These are phyloP conservation scores for Podospora fimiseda DNA, from an alignment of 495 filamentous ascomycete species.

Conservation along the genomic window DNA sequence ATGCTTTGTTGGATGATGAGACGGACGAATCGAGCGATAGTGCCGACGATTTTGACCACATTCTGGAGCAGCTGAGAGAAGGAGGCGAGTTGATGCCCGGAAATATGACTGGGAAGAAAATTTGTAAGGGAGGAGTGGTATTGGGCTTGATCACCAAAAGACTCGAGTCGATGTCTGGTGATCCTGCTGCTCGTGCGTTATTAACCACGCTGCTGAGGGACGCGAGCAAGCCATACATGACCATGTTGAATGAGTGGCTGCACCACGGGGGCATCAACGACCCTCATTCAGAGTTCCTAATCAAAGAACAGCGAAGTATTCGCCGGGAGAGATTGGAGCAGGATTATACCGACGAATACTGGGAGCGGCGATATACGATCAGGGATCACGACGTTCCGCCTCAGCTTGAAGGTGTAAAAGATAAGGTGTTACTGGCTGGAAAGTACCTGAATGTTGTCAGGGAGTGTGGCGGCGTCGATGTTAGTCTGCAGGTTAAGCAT, in stretches of 20 bases:
- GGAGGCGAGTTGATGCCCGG: conserved; percentile 71
- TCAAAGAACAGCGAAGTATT: conserved; percentile 95
- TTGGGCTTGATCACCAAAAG: conserved; percentile 77
- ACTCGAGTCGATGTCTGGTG: conserved; percentile 81
- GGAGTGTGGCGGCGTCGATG: conserved; percentile 92
- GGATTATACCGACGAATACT: conserved; percentile 98
- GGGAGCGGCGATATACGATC: conserved; percentile 95
- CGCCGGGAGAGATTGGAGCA: conserved; percentile 82
- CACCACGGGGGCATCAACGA: conserved; percentile 94
- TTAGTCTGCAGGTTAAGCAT: conserved; percentile 81
- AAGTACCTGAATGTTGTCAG: conserved; percentile 98
- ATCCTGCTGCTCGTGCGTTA: conserved; percentile 75
- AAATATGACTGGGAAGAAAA: conserved; percentile 77
- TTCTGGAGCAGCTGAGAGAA: conserved; percentile 82
- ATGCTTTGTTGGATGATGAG: conserved; percentile 81
- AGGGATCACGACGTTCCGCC: conserved; percentile 86
- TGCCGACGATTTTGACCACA: conserved; percentile 60
- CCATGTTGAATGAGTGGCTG: conserved; percentile 97
- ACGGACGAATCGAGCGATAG: conserved; percentile 76
- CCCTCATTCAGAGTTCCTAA: conserved; percentile 86
- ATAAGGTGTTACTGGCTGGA: conserved; percentile 88
- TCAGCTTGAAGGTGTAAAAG: conserved; percentile 84
- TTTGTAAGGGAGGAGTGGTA: conserved; percentile 91
- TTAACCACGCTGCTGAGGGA: conserved; percentile 77
- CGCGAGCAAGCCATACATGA: conserved; percentile 91